phyloP scores from a whole-genome alignment of 2,329 filamentous ascomycete species.

The Cladorrhinum sp. region DNA sequence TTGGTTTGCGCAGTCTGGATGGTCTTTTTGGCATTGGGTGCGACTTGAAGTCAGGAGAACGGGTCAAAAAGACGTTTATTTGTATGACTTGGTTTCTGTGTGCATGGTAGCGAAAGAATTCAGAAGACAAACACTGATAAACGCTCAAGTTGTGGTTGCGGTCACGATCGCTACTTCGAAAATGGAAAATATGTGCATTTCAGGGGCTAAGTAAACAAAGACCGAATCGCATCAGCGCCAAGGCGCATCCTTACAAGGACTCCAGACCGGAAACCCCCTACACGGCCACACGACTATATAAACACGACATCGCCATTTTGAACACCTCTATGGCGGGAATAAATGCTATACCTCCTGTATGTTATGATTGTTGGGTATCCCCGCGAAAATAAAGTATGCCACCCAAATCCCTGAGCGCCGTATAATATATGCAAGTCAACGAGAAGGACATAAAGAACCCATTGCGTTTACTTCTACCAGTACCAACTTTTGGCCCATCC shows the following conservation, averaged over 20 bases:
- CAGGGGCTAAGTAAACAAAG: background rate
- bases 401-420: background rate
- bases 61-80: no score
- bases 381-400: background rate
- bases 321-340: background rate
- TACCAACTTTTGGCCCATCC: conserved; percentile 29
- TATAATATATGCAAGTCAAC: background rate
- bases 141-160: no score
- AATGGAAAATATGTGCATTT: background rate
- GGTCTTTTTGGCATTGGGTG: no score
- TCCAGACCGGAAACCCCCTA: background rate
- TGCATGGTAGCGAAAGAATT: no score
- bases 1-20: no score
- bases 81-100: no score
- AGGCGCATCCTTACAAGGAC: background rate
- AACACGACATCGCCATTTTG: background rate
- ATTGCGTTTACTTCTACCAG: conserved; percentile 19
- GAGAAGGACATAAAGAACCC: background rate
- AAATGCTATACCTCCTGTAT: background rate
- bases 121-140: no score
- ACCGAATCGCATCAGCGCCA: background rate
- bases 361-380: background rate
- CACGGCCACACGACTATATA: background rate
- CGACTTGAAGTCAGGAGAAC: no score
- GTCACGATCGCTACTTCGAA: no score